phyloP scores from a whole-genome alignment of 148 eudicot species.

The Salicornia ramosissima region DNA sequence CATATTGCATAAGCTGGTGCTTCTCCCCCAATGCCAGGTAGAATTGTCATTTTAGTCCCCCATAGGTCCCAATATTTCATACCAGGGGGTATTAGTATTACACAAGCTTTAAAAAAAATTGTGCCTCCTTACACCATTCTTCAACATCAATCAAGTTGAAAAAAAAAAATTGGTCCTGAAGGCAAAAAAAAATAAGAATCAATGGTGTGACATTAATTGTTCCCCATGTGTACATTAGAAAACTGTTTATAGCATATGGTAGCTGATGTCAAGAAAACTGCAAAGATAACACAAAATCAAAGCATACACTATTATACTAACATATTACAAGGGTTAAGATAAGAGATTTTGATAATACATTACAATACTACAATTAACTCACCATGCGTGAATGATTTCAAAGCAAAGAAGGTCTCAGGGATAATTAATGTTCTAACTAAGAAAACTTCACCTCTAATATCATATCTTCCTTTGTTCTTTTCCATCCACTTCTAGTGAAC shows the following conservation, averaged over 20 bases:
- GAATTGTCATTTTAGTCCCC: background rate
- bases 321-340: background rate
- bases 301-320: background rate
- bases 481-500: conserved; percentile 90
- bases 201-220: no score
- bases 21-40: background rate
- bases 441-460: conserved; percentile 60
- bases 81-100: background rate
- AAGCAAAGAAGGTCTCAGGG: background rate
- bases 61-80: background rate
- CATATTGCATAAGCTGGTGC: background rate
- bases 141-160: background rate
- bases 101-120: background rate
- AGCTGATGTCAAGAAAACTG: background rate
- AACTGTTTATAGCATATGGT: background rate
- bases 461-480: conserved; percentile 83
- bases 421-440: no score
- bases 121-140: background rate
- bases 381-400: conserved; percentile 4
- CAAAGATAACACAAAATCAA: background rate
- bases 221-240: background rate
- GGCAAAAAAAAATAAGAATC: no score
- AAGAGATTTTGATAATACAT: background rate
- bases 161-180: no score
- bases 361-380: background rate